A percentile compares a stretch with the other conserved stretches of the same genome.
Conservation (phyloP, 2,329 filamentous ascomycete genomes). For the Myriosclerotinia duriaeana region DNA sequence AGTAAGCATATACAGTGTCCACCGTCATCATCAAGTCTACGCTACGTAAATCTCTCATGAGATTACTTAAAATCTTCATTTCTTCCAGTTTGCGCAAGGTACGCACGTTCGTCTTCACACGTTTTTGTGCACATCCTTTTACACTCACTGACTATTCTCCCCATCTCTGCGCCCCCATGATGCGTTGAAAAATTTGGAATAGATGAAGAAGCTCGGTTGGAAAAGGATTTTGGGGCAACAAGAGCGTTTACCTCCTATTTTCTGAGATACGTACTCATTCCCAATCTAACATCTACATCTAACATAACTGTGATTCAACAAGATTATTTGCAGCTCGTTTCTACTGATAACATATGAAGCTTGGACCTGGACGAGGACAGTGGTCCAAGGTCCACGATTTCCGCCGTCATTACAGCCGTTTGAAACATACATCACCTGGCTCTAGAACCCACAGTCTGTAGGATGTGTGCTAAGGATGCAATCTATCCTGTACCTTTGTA, state of each 20-base stretch:
- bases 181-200: not conserved
- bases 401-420: not conserved
- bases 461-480: slow-evolving; percentile 13
- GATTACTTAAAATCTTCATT: not conserved
- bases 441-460: slow-evolving; percentile 1
- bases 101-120: slow-evolving; percentile 12
- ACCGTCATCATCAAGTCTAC: not conserved
- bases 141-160: slow-evolving; percentile 13
- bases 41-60: not conserved
- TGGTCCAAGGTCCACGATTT: slow-evolving; percentile 1
- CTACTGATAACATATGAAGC: slow-evolving; percentile 15
- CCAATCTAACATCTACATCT: slow-evolving; percentile 1
- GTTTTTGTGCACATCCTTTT: slow-evolving; percentile 15
- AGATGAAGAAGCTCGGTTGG: not conserved
- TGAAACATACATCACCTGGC: not conserved
- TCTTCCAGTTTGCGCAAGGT: not conserved
- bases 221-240: not conserved
- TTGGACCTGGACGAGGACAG: slow-evolving; percentile 8
- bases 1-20: not conserved
- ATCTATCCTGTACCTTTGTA: not conserved
- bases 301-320: not conserved
- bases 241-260: not conserved
- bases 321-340: slow-evolving; percentile 17
- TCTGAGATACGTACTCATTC: not conserved
- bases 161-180: not conserved